Evolutionary conservation across 192 early-diverging fungal species (phyloP).

Genomic region (Backusella macrospora): DNA sequence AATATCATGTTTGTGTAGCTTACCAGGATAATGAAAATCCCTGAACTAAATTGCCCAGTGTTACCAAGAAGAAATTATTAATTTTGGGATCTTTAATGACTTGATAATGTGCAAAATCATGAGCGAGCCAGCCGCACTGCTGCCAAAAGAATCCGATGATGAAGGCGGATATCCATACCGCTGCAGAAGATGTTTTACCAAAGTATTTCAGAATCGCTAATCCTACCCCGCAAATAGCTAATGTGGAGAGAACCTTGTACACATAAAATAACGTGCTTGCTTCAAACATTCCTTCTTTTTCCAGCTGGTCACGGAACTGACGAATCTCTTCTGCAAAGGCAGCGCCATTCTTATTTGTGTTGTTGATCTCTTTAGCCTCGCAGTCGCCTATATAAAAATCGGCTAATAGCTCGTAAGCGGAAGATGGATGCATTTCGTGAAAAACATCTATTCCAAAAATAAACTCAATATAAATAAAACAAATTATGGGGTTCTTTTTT

Average conservation of each 20-base stretch:
- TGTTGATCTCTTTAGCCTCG: slow-evolving; percentile 17
- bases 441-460: slow-evolving; percentile 60
- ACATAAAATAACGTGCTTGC: slow-evolving; percentile 71
- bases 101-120: slow-evolving; percentile 84
- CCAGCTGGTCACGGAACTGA: slow-evolving; percentile 55
- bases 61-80: slow-evolving; percentile 68
- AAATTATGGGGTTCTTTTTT: background rate
- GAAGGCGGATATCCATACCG: slow-evolving; percentile 55
- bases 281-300: slow-evolving; percentile 61
- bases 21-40: slow-evolving; percentile 79
- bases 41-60: slow-evolving; percentile 74
- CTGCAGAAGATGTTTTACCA: slow-evolving; percentile 56
- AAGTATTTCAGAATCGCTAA: slow-evolving; percentile 52
- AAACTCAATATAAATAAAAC: background rate
- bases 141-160: slow-evolving; percentile 80
- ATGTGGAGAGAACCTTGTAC: slow-evolving; percentile 59
- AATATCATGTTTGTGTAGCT: background rate
- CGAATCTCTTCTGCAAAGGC: slow-evolving; percentile 65
- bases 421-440: slow-evolving; percentile 73
- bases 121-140: slow-evolving; percentile 87
- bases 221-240: slow-evolving; percentile 53
- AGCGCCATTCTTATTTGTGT: slow-evolving; percentile 46
- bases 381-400: slow-evolving; percentile 80
- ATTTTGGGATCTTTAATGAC: slow-evolving; percentile 66
- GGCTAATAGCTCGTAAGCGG: slow-evolving; percentile 64